Conservation (phyloP, 345 rosid genomes). For the Pseudoturritis turrita region DNA sequence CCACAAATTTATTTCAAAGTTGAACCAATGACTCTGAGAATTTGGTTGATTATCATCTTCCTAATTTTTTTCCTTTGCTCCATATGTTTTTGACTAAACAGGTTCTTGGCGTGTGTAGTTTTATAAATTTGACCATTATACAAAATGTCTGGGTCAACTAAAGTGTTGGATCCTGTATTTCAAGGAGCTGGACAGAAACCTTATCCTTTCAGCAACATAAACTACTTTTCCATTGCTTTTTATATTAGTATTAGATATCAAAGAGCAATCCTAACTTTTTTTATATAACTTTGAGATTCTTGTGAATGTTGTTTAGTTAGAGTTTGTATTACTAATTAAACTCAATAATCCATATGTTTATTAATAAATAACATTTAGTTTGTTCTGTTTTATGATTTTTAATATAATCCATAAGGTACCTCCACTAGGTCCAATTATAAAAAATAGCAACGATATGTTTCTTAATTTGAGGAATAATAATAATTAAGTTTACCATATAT, state of each 20-base stretch:
- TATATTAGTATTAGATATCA: neutral
- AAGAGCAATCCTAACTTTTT: too few species aligned
- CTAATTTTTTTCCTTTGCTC: neutral
- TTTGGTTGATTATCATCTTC: neutral
- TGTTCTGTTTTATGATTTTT: too few species aligned
- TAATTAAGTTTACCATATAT: too few species aligned
- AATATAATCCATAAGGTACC: too few species aligned
- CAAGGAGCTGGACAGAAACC: constrained; percentile 92
- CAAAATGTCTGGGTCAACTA: constrained; percentile 73
- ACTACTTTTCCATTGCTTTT: neutral
- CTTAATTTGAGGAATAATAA: too few species aligned
- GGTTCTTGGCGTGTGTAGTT: neutral
- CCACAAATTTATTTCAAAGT: neutral
- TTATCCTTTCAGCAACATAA: constrained; percentile 52
- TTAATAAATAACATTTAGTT: too few species aligned
- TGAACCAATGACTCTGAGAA: neutral
- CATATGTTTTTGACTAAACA: neutral
- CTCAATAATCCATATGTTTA: too few species aligned
- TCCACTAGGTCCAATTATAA: too few species aligned
- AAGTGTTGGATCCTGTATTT: constrained; percentile 89
- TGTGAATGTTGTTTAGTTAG: constrained; percentile 3
- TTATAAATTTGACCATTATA: neutral
- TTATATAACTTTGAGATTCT: too few species aligned
- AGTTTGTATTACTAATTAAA: too few species aligned
- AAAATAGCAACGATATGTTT: too few species aligned